Conservation (phyloP, 2,329 filamentous ascomycete species). For the Lomentospora prolificans region DNA sequence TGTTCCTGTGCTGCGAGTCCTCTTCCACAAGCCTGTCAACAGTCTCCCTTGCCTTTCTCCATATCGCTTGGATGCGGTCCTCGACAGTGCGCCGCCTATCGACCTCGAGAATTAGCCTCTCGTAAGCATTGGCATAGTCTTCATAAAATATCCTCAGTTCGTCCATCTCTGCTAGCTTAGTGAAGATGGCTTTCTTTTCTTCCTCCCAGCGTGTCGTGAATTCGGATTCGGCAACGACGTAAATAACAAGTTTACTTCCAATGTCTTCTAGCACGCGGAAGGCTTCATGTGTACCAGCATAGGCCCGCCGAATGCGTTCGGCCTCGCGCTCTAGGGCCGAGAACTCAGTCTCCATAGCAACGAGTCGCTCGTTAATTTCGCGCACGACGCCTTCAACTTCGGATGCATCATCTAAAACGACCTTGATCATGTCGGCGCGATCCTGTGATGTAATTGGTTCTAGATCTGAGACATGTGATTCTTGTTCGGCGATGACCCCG, state of each 20-base stretch:
- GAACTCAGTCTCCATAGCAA: slow-evolving; percentile 67
- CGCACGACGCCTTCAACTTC: slow-evolving; percentile 57
- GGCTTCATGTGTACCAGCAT: slow-evolving; percentile 49
- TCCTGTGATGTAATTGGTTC: slow-evolving; percentile 68
- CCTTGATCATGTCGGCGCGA: slow-evolving; percentile 69
- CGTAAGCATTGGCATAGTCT: slow-evolving; percentile 75
- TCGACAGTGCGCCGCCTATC: slow-evolving; percentile 65
- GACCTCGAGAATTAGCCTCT: slow-evolving; percentile 74
- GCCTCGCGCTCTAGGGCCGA: slow-evolving; percentile 54
- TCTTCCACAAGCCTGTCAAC: slow-evolving; percentile 65
- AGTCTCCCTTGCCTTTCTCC: slow-evolving; percentile 66
- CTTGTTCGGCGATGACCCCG: slow-evolving; percentile 52
- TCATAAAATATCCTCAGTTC: slow-evolving; percentile 76
- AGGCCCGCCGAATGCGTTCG: slow-evolving; percentile 35
- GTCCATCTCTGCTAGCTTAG: slow-evolving; percentile 65
- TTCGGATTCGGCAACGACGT: slow-evolving; percentile 53
- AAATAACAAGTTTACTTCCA: slow-evolving; percentile 52
- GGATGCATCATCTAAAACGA: slow-evolving; percentile 63
- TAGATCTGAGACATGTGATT: slow-evolving; percentile 39
- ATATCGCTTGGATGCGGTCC: slow-evolving; percentile 62
- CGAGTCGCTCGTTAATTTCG: slow-evolving; percentile 65
- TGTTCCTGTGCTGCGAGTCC: slow-evolving; percentile 64
- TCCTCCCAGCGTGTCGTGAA: slow-evolving; percentile 63
- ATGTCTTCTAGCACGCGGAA: slow-evolving; percentile 60
- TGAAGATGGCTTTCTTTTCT: slow-evolving; percentile 59